These are phyloP conservation scores for Piper betle DNA, from an alignment of 164 flowering plant genomes.

Conservation along the genomic window DNA sequence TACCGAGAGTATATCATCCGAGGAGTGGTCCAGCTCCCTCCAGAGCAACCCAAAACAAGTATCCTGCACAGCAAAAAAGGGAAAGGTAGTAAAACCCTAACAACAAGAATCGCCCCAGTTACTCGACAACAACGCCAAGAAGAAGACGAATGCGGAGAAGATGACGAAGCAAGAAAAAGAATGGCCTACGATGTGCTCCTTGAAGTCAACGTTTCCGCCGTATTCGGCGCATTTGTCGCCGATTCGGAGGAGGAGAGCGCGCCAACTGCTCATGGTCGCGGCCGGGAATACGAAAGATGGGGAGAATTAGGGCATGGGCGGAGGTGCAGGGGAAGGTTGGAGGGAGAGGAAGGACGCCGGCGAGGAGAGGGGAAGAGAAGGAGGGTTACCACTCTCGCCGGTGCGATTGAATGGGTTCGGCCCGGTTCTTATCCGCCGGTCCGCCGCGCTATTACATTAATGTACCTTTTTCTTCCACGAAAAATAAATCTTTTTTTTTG, in stretches of 20 bases:
- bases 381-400: too few species aligned
- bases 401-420: too few species aligned
- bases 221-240: slow-evolving; percentile 90
- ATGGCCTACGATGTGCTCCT: slow-evolving; percentile 76
- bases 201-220: slow-evolving; percentile 51
- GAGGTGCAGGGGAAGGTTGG: too few species aligned
- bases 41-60: slow-evolving; percentile 52
- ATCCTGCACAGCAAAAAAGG: slow-evolving; percentile 35
- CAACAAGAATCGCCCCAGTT: neutral
- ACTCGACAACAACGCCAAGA: neutral
- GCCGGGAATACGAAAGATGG: too few species aligned
- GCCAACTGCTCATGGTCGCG: slow-evolving; percentile 56
- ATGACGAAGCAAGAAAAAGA: neutral
- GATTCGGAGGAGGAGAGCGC: slow-evolving; percentile 56
- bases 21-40: slow-evolving; percentile 65
- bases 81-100: neutral
- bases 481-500: too few species aligned
- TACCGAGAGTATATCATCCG: slow-evolving; percentile 48
- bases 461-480: too few species aligned
- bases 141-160: neutral
- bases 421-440: too few species aligned
- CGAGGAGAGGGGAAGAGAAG: too few species aligned
- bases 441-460: too few species aligned
- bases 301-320: too few species aligned
- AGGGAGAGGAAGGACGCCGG: too few species aligned